A percentile compares a stretch with the other conserved stretches of the same genome.
Conservation (phyloP, 2,329 filamentous ascomycete species). For the Colletotrichum sansevieriae region DNA sequence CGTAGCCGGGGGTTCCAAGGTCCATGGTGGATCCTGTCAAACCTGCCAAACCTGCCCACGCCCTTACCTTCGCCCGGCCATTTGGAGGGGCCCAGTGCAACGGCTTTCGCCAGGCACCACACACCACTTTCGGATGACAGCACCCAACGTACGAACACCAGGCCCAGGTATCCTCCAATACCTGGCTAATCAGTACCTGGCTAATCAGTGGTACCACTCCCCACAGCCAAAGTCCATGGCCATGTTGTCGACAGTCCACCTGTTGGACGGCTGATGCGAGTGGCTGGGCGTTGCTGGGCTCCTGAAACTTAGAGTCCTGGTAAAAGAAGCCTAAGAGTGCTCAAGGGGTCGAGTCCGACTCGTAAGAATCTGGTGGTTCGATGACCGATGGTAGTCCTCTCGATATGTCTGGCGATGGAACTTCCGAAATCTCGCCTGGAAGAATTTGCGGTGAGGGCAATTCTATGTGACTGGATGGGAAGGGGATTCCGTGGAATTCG, state of each 20-base stretch:
- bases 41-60: constrained; percentile 31
- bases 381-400: constrained; percentile 48
- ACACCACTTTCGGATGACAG: constrained; percentile 14
- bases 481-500: constrained; percentile 60
- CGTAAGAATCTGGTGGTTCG: constrained; percentile 46
- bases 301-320: no score
- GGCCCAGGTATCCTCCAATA: neutral
- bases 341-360: constrained; percentile 38
- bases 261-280: neutral
- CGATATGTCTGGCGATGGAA: constrained; percentile 34
- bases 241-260: neutral
- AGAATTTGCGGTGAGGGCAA: constrained; percentile 62
- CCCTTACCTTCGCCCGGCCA: constrained; percentile 7
- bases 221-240: constrained; percentile 5
- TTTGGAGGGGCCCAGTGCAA: neutral
- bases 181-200: neutral
- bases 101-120: constrained; percentile 3
- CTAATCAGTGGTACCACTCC: constrained; percentile 22
- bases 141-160: neutral
- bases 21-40: constrained; percentile 5
- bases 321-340: neutral
- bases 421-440: constrained; percentile 46
- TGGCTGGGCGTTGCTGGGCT: neutral
- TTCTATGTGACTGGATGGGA: constrained; percentile 61
- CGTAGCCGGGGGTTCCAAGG: constrained; percentile 9